Evolutionary conservation across 1,139 yeast species (phyloP), one percentile per base, ranked within the genome.

Genomic region (Yamadazyma sp.): DNA sequence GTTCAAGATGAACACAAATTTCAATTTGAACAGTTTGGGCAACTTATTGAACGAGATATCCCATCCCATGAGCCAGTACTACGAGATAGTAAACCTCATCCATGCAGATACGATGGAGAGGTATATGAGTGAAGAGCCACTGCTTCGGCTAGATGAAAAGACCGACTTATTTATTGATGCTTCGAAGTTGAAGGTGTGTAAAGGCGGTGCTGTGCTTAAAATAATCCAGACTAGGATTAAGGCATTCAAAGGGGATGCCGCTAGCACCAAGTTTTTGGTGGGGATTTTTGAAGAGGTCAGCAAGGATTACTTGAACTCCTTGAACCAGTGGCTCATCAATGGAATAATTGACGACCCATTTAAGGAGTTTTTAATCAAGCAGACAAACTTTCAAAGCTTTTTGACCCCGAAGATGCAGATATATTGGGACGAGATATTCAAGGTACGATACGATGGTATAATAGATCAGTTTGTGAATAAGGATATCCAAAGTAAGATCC

Each of bases 401-500:
- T 72, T 74, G 44, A 68, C 70, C 35, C 58, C 74, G 14, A 75
- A 76, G 46, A 72, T 80, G 42, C 96, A 89, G 48, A 81, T 83
- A 43, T 82, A 85, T 52, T 92, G 97, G 97, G 86, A 86, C 40
- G 87, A 87, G 43, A 78, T 88, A 41, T 92, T 78, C 56, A 76
- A 87, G 9, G 70, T 89, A 8, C 70, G 92, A 37, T 76, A 76
- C 38, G 95, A 86, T 52, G 95, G 94, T 0, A 54, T 89, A 16
- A 80, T 94, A 2, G 73, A 76, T 38, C 92, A 84, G 48, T 77
- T 90, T 37, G 59, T 68, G 7, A 62, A 67, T 36, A 67, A 67
- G n/a, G 78, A 73, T 1, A 58, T 81, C 1, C 86, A 84, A 50
- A 67, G 67, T 35, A 84, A 86, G 54, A 73, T 92, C 1, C 63